phyloP scores from a whole-genome alignment of 352 stramenopile genomes.

The Phytophthora pluvialis region DNA sequence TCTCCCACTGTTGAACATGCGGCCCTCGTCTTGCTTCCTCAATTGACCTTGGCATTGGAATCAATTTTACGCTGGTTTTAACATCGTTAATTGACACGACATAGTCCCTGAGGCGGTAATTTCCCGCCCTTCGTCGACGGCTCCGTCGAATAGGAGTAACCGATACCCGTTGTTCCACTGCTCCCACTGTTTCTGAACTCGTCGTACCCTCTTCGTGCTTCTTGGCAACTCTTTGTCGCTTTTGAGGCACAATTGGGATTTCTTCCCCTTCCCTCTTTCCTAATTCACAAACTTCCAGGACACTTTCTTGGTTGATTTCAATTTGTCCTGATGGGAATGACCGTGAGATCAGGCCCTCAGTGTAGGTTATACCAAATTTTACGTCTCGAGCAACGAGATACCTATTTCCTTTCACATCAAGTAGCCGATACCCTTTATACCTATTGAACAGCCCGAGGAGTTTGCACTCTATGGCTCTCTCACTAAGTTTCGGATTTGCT shows the following conservation, averaged over 20 bases:
- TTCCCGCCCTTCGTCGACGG: background rate
- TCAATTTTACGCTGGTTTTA: background rate
- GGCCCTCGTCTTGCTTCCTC: background rate
- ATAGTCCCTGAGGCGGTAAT: background rate
- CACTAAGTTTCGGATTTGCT: slow-evolving; percentile 2
- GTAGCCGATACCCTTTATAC: slow-evolving; percentile 2
- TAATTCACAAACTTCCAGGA: background rate
- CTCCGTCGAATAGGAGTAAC: too few relatives aligned
- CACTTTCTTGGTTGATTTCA: background rate
- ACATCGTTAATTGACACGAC: background rate
- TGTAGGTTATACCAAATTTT: slow-evolving; percentile 4
- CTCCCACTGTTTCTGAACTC: too few relatives aligned
- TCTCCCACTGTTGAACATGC: background rate
- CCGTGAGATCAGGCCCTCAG: background rate
- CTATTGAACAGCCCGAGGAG: background rate
- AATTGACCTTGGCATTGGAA: background rate
- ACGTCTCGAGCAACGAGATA: slow-evolving; percentile 6
- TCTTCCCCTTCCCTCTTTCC: background rate
- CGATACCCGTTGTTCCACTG: too few relatives aligned
- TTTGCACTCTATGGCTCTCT: background rate
- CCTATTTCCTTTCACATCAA: slow-evolving; percentile 13
- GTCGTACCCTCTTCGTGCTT: too few relatives aligned
- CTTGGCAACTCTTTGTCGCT: background rate
- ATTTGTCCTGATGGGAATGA: slow-evolving; percentile 6
- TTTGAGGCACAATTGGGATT: background rate